Evolutionary conservation across 177 flowering plant species (phyloP), one percentile per base, ranked within the genome.

Genomic region (Vitis hybrid): DNA sequence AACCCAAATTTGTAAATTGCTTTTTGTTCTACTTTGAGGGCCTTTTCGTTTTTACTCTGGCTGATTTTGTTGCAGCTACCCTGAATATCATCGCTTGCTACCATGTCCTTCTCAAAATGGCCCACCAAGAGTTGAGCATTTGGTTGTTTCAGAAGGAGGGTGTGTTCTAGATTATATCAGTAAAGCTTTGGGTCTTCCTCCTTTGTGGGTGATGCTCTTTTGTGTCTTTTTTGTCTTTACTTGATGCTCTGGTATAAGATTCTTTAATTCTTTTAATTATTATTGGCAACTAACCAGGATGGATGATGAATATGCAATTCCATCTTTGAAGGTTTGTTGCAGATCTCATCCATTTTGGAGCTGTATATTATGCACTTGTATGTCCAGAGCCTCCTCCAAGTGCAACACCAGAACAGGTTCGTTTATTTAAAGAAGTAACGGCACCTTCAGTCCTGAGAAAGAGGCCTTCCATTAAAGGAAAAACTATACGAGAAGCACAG

Each of bases 311-410:
- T 60, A 67, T 61, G 64, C 67, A 75, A 18, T 77, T 80, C 78
- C 70, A 74, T 76, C 55, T 63, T 51, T 85, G 80, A 84, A 94
- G 99, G 83, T 94, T 75, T 87, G 98, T 94, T 82, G 87, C 93
- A 81, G 98, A 94, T 81, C 94, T 94, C 50, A 93, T 94, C 74
- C 96, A 82, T 49, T 94, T 94, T 84, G 99, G 99, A 73, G 97
- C 99, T 60, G 93, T 94, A 33, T 82, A 89, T 84, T 87, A 86
- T 86, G 99, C 99, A 65, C 86, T 93, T 70, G 97, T 94, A 48
- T 89, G 91, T 63, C 99, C 99, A 22, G 58, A 81, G 69, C 99
- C 99, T 64, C 99, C 99, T 72, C 84, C 90, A 69, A 91, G 66
- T 73, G 99, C 99, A 55, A 91, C 96, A 50, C 84, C 87, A 1